Conservation (phyloP, 2,329 filamentous ascomycete genomes). For the Sporothrix curviconia region DNA sequence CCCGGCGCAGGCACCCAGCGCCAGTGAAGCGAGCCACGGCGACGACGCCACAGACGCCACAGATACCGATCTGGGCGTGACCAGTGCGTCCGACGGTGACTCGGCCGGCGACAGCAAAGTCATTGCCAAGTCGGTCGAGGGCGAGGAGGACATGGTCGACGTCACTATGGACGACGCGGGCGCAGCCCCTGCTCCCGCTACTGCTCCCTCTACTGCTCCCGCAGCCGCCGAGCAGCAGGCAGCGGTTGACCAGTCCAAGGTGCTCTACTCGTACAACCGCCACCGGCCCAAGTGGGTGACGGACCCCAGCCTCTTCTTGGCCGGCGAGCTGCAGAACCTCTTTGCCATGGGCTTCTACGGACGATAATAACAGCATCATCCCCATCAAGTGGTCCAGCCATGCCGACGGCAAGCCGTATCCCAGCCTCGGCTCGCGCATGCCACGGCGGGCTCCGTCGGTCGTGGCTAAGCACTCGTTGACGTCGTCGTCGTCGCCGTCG, state of each 20-base stretch:
- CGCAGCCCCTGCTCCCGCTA: conserved; percentile 28
- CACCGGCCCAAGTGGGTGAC: conserved; percentile 46
- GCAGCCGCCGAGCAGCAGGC: conserved; percentile 11
- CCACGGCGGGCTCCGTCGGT: conserved; percentile 29
- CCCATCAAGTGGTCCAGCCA: conserved; percentile 64
- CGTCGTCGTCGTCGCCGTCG: too few species aligned
- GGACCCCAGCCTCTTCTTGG: conserved; percentile 50
- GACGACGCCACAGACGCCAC: conserved; percentile 7
- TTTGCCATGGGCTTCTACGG: conserved; percentile 71
- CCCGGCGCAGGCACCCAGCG: conserved; percentile 22
- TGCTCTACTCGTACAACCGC: conserved; percentile 43
- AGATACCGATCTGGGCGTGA: conserved; percentile 64
- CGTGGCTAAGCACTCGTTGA: too few species aligned
- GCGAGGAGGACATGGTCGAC: conserved; percentile 86
- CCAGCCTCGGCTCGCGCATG: conserved; percentile 33
- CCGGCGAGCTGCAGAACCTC: conserved; percentile 57
- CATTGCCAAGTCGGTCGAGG: conserved; percentile 70
- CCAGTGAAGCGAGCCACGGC: neutral
- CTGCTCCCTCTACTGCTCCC: conserved; percentile 20
- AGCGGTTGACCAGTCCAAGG: conserved; percentile 21
- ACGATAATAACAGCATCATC: conserved; percentile 50
- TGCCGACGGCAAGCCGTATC: conserved; percentile 52
- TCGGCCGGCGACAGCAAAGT: conserved; percentile 65
- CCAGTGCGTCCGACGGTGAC: conserved; percentile 56
- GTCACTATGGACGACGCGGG: conserved; percentile 70